Evolutionary conservation across 1,139 yeast species (phyloP).

Genomic region (Blastobotrys aristatus): DNA sequence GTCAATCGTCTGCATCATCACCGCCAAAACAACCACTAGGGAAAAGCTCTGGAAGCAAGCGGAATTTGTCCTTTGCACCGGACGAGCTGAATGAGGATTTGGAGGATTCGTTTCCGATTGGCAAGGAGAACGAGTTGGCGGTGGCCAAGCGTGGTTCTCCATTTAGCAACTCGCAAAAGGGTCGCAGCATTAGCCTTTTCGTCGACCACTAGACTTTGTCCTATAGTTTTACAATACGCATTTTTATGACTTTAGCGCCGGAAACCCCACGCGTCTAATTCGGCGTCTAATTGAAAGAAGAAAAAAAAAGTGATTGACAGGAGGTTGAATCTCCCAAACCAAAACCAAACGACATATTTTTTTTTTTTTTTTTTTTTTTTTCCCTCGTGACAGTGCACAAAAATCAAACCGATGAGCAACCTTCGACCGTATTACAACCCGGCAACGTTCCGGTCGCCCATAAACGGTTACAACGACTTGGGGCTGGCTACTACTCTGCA

Average conservation of each 20-base stretch:
- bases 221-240: too few species aligned
- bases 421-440: constrained; percentile 70
- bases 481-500: constrained; percentile 36
- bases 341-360: too few species aligned
- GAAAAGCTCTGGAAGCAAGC: constrained; percentile 16
- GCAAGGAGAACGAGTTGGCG: constrained; percentile 25
- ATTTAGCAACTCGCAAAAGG: constrained; percentile 18
- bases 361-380: background rate
- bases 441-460: constrained; percentile 51
- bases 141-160: constrained; percentile 25
- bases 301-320: background rate
- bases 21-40: constrained; percentile 9
- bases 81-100: constrained; percentile 24
- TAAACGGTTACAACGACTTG: constrained; percentile 47
- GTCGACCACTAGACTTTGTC: constrained; percentile 16
- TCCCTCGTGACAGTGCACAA: background rate
- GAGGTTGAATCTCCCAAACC: too few species aligned
- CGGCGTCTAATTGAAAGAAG: background rate
- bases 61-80: constrained; percentile 29
- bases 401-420: constrained; percentile 10
- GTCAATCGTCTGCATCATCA: constrained; percentile 6
- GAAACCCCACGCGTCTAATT: background rate
- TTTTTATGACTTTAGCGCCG: too few species aligned
- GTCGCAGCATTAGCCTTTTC: constrained; percentile 34
- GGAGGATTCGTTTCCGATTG: constrained; percentile 15